Evolutionary conservation across 148 eudicot genomes (phyloP), one percentile per base, ranked within the genome.

Genomic region (Fagopyrum tataricum): DNA sequence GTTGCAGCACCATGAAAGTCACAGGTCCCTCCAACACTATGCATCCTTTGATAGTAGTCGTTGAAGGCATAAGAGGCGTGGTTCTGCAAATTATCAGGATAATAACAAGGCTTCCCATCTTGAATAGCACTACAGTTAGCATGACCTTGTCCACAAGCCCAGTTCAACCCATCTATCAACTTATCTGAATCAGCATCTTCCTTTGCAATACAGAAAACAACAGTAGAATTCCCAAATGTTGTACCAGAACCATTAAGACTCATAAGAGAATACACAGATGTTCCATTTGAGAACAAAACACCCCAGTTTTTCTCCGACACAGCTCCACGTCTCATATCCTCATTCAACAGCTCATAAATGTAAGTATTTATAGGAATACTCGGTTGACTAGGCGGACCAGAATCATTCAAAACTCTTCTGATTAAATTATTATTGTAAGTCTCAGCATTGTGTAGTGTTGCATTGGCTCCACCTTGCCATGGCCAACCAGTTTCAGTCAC

Each of bases 401-500:
- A 82, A 66, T 88, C 83, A 72, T 95, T 95, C 43, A 85, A 74
- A 56, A 91, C 97, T 55, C 96, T 90, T 39, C 72, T 79, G 48
- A 94, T 84, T 83, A 94, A 82, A 76, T 94, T 89, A 52, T 87
- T 91, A 44, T 80, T 88, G 73, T 81, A 94, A 11, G 85, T 81
- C 75, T 91, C 84, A 13, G 98, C 97, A 73, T 94, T 89, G 74
- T 83, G 80, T 39, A 78, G 75, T 4, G 93, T 88, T 17, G 98
- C 97, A 78, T 80, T 84, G 71, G 84, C 75, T 56, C 96, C 97
- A 43, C 97, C 97, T 11, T 78, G 77, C 85, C 84, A 91, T 7
- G 98, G 97, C 98, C 98, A 94, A 15, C 98, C 98, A 26, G 97
- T 85, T 84, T 94, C 97, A 0, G 97, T 91, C 58, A 94, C 98